These are phyloP conservation scores for Prunus campanulata DNA, from an alignment of 306 rosid species.

Conservation along the genomic window DNA sequence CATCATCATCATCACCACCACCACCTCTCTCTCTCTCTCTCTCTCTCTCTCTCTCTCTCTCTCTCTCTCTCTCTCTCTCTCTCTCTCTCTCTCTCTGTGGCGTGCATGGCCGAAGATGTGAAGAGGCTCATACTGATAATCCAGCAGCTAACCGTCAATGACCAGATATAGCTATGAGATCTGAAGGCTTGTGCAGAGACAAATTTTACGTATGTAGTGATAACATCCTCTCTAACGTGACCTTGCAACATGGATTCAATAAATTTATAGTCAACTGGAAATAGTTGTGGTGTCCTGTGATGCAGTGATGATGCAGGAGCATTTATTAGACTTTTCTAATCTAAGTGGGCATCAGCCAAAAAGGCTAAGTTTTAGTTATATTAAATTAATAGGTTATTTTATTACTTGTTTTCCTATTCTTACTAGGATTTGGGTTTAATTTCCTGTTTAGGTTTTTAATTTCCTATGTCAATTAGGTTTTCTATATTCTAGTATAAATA, in stretches of 20 bases:
- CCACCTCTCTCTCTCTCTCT: neutral
- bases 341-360: no score
- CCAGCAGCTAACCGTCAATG: neutral
- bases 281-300: neutral
- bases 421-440: no score
- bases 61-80: neutral
- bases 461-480: no score
- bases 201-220: no score
- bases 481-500: no score
- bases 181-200: conserved; percentile 3
- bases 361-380: no score
- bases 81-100: neutral
- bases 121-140: conserved; percentile 7
- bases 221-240: neutral
- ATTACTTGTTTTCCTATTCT: no score
- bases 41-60: no score
- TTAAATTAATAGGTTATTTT: no score
- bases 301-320: neutral
- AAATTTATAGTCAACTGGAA: neutral
- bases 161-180: conserved; percentile 9
- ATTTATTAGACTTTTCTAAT: no score
- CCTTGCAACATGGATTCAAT: neutral
- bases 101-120: no score
- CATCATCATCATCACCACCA: neutral
- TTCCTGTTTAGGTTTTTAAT: no score